Conservation (phyloP, 106 monocot genomes). For the Dendrobium nobile region DNA sequence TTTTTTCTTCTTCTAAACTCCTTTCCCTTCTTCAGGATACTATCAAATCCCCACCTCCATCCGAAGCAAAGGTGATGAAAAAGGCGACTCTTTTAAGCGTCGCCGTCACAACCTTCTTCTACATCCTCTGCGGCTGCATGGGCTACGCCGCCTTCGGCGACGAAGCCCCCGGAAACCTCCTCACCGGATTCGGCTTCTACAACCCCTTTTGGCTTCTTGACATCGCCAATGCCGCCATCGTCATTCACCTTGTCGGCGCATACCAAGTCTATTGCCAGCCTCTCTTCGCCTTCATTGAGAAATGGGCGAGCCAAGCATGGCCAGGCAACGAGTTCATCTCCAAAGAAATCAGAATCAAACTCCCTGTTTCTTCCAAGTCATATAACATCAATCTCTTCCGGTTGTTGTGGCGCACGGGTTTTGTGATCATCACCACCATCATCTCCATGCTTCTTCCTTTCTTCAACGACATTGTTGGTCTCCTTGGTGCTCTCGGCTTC, state of each 20-base stretch:
- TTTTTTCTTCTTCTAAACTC: not conserved
- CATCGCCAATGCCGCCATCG: constrained; percentile 86
- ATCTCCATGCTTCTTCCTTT: constrained; percentile 90
- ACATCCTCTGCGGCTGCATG: constrained; percentile 75
- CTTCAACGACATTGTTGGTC: constrained; percentile 91
- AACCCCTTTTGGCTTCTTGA: constrained; percentile 92
- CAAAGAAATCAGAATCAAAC: constrained; percentile 21
- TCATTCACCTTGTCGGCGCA: constrained; percentile 83
- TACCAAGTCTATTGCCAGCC: constrained; percentile 98
- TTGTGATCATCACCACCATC: constrained; percentile 61
- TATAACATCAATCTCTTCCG: constrained; percentile 55
- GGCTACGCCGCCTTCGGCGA: constrained; percentile 77
- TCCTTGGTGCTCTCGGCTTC: constrained; percentile 82
- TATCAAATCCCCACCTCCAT: constrained; percentile 45
- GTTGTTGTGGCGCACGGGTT: constrained; percentile 63
- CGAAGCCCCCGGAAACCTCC: constrained; percentile 55
- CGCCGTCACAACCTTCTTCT: constrained; percentile 50
- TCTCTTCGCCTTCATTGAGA: constrained; percentile 86
- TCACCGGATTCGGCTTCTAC: constrained; percentile 92
- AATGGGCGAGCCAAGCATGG: constrained; percentile 30
- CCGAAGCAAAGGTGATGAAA: constrained; percentile 64
- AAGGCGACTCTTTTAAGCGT: constrained; percentile 54
- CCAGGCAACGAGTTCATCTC: constrained; percentile 53
- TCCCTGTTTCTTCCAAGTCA: constrained; percentile 9
- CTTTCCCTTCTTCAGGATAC: constrained; percentile 38